phyloP scores from a whole-genome alignment of 2,329 filamentous ascomycete genomes.

The Sclerotinia minor region DNA sequence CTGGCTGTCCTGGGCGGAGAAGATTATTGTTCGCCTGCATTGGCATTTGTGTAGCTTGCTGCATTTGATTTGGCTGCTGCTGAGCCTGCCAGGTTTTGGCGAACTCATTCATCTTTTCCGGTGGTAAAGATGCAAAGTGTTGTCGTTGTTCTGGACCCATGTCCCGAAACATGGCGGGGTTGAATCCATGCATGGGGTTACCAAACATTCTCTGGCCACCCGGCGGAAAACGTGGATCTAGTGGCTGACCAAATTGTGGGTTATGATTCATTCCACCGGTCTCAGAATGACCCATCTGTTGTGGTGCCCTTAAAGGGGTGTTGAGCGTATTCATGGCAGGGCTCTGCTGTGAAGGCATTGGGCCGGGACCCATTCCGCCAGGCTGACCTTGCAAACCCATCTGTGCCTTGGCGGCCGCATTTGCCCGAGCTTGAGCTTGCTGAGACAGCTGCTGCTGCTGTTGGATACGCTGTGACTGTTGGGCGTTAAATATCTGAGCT shows the following conservation, averaged over 20 bases:
- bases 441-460: conserved; percentile 36
- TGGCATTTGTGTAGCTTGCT: conserved; percentile 29
- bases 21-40: conserved; percentile 36
- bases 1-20: conserved; percentile 37
- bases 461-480: conserved; percentile 39
- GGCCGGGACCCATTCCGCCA: conserved; percentile 51
- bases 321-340: conserved; percentile 60
- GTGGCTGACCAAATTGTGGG: conserved; percentile 52
- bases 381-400: conserved; percentile 55
- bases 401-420: conserved; percentile 45
- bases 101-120: conserved; percentile 54
- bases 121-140: conserved; percentile 47
- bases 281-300: conserved; percentile 39
- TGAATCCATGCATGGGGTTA: conserved; percentile 43
- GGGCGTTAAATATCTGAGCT: conserved; percentile 38
- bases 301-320: conserved; percentile 49
- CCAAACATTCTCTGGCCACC: conserved; percentile 46
- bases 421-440: conserved; percentile 35
- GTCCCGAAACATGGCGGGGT: conserved; percentile 45
- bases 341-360: conserved; percentile 56
- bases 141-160: conserved; percentile 52
- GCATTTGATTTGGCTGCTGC: conserved; percentile 23
- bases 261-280: conserved; percentile 47
- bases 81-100: conserved; percentile 49
- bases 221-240: conserved; percentile 57